These are phyloP conservation scores for Neurospora hispaniola DNA, from an alignment of 495 filamentous ascomycete genomes.

Conservation along the genomic window DNA sequence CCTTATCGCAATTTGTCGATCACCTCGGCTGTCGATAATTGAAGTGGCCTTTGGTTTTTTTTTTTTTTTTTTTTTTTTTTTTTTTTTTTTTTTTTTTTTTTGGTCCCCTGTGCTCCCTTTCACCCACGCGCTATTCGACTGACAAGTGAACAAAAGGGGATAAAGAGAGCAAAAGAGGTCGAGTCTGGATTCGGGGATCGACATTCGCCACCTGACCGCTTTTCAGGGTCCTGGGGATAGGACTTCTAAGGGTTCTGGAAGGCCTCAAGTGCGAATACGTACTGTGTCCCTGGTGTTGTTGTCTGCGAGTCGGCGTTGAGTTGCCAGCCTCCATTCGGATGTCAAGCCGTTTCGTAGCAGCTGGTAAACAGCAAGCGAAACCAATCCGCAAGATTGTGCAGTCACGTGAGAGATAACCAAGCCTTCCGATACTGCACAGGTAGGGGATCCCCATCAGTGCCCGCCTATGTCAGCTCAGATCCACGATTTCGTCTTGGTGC, in stretches of 20 bases:
- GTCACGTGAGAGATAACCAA: neutral
- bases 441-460: neutral
- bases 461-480: neutral
- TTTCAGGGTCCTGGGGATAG: neutral
- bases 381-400: neutral
- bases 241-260: neutral
- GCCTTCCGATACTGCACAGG: neutral
- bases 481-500: neutral
- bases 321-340: neutral
- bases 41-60: neutral
- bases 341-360: neutral
- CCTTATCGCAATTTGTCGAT: slow-evolving; percentile 1
- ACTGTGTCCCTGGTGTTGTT: neutral
- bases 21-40: neutral
- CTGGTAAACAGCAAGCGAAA: neutral
- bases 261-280: neutral
- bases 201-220: neutral
- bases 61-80: neutral
- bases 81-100: neutral
- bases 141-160: neutral
- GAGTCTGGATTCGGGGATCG: neutral
- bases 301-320: neutral
- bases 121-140: neutral
- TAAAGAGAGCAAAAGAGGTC: neutral
- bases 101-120: neutral